A percentile compares a stretch with the other conserved stretches of the same genome.
phyloP scores from a whole-genome alignment of 768 basidiomycete genomes.

The Candolleomyces aberdarensis region DNA sequence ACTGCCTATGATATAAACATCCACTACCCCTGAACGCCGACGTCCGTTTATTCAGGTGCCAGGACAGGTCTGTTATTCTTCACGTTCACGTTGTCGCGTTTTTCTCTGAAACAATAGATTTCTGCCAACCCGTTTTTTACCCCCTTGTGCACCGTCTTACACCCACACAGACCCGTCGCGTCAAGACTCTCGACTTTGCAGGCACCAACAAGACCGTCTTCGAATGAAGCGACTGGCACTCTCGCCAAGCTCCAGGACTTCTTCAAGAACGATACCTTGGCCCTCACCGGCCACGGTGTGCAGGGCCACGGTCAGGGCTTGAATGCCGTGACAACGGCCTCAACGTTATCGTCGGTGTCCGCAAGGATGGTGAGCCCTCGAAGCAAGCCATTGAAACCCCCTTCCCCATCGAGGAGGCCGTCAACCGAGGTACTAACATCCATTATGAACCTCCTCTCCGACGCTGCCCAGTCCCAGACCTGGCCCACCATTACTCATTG shows the following conservation, averaged over 20 bases:
- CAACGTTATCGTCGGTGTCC: constrained; percentile 98
- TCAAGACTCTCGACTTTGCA: constrained; percentile 97
- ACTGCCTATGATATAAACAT: no score
- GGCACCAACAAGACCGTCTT: constrained; percentile 92
- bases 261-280: constrained; percentile 99
- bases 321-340: constrained; percentile 99
- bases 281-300: constrained; percentile 98
- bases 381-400: constrained; percentile 92
- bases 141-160: constrained; percentile 2
- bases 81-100: no score
- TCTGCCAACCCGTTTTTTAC: not conserved
- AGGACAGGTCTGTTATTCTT: no score
- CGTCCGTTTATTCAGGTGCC: no score
- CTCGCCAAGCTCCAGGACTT: constrained; percentile 97
- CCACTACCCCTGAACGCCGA: no score
- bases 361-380: constrained; percentile 96
- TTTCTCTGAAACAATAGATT: no score
- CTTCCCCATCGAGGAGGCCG: constrained; percentile 98
- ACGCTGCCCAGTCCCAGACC: constrained; percentile 97
- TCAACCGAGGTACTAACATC: constrained; percentile 93
- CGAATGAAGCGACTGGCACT: constrained; percentile 97
- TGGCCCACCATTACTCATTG: constrained; percentile 86
- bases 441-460: constrained; percentile 99
- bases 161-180: constrained; percentile 58
- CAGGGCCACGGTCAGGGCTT: constrained; percentile 98